These are phyloP conservation scores for Physcia stellaris DNA, from an alignment of 495 filamentous ascomycete genomes.

Conservation along the genomic window DNA sequence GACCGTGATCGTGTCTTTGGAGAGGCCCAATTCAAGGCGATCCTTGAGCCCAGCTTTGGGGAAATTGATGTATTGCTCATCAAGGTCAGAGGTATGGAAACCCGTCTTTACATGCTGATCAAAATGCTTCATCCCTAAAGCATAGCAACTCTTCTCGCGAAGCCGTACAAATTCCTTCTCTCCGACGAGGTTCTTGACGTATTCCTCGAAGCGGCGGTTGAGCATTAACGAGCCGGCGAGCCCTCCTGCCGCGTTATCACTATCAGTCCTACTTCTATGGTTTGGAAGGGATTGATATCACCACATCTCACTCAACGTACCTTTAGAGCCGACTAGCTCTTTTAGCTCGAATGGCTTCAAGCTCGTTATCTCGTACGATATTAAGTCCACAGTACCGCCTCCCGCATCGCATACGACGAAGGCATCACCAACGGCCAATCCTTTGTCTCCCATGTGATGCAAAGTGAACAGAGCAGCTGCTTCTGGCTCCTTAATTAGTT, in stretches of 20 bases:
- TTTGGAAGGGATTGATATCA: not conserved
- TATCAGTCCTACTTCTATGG: not conserved
- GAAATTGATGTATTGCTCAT: conserved; percentile 20
- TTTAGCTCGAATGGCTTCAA: conserved; percentile 33
- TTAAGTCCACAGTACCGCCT: conserved; percentile 34
- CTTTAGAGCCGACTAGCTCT: conserved; percentile 22
- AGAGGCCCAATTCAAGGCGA: too few species aligned
- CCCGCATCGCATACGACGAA: conserved; percentile 34
- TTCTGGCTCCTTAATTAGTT: conserved; percentile 33
- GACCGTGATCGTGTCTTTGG: too few species aligned
- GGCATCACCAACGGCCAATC: conserved; percentile 21
- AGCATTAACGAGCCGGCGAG: conserved; percentile 18
- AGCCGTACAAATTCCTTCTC: conserved; percentile 12
- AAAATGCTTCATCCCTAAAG: conserved; percentile 12
- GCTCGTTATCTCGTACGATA: conserved; percentile 49
- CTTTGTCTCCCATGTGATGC: conserved; percentile 15
- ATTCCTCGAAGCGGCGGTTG: conserved; percentile 19
- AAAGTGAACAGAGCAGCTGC: conserved; percentile 34
- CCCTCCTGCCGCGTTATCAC: conserved; percentile 9
- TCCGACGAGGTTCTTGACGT: conserved; percentile 17
- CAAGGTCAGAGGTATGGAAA: conserved; percentile 12
- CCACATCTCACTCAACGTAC: not conserved
- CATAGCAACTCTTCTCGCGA: conserved; percentile 11
- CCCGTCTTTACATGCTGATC: conserved; percentile 16
- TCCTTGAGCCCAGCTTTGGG: conserved; percentile 17